Evolutionary conservation across 306 rosid species (phyloP), one percentile per base, ranked within the genome.

Genomic region (Sophora flavescens): DNA sequence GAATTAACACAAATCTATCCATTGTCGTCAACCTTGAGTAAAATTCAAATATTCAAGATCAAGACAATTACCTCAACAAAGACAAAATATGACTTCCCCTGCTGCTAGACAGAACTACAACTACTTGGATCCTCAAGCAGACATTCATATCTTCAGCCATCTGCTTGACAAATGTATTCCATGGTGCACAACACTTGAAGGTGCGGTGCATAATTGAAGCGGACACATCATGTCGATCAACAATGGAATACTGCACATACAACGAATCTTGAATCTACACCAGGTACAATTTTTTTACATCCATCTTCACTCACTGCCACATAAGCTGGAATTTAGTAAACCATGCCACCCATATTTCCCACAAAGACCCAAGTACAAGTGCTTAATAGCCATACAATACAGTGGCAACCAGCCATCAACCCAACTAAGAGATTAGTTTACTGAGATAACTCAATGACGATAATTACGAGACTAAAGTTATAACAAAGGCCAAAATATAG

Each of bases 201-300:
- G 18, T 6, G 61, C 30, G 35, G n/a, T n/a, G 12, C 1, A n/a
- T 16, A 3, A 12, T 62, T 36, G 15, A 22, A 14, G 28, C 22
- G 15, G 8, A 47, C 16, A 7, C 8, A 0, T 18, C 5, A 32
- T 63, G 22, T 1, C 2, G 7, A 13, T 35, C 15, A 47, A 47
- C 13, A 47, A 11, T 30, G 1, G 13, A 8, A 38, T 1, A 52
- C 32, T 50, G 53, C 56, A 51, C 56, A 52, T 5, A 35, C 16
- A 64, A 39, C 41, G 8, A 76, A 6, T 11, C 33, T 76, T 38
- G 64, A 76, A 26, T 6, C 65, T 14, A 52, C 45, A 35, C 33
- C n/a, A 2, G 52, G 14, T 12, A 32, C 59, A 3, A 14, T 1
- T 22, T 6, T 8, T 41, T 30, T 9, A 47, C 48, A 16, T 33